These are phyloP conservation scores for Verticillium longisporum DNA, from an alignment of 2,329 filamentous ascomycete genomes.

Conservation along the genomic window DNA sequence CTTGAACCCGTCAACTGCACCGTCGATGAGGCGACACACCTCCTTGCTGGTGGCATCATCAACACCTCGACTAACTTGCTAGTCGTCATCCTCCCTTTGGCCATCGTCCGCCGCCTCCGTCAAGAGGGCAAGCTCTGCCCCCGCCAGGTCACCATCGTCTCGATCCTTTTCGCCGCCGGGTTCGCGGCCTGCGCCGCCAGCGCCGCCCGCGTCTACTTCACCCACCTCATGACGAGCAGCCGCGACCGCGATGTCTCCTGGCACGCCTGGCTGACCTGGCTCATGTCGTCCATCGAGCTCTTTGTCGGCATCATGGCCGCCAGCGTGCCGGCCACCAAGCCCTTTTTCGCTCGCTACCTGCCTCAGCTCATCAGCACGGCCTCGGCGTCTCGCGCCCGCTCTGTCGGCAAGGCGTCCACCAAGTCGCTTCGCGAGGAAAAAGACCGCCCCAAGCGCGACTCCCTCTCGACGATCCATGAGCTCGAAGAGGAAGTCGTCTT, in stretches of 20 bases:
- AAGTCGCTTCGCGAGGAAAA: not conserved
- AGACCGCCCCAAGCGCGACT: not conserved
- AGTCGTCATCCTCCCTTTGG: conserved; percentile 44
- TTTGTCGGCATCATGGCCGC: conserved; percentile 11
- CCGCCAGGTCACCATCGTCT: conserved; percentile 38
- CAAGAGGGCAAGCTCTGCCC: conserved; percentile 33
- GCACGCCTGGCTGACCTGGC: conserved; percentile 26
- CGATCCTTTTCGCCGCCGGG: conserved; percentile 41
- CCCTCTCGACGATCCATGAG: conserved; percentile 1
- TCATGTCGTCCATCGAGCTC: conserved; percentile 14
- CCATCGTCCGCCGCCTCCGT: conserved; percentile 28
- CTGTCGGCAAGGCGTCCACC: conserved; percentile 1
- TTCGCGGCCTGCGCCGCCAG: conserved; percentile 36
- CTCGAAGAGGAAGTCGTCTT: not conserved
- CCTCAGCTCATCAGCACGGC: conserved; percentile 8
- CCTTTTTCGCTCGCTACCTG: conserved; percentile 12
- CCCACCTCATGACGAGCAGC: conserved; percentile 19
- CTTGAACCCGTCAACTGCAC: conserved; percentile 24
- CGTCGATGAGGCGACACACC: conserved; percentile 41
- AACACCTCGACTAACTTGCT: conserved; percentile 55
- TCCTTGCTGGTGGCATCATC: conserved; percentile 47
- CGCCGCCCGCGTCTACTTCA: conserved; percentile 28
- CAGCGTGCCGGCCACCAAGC: conserved; percentile 12
- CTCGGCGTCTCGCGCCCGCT: not conserved
- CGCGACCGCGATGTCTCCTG: conserved; percentile 25